These are phyloP conservation scores for Dactylellina cionopaga DNA, from an alignment of 2,329 filamentous ascomycete genomes.

Conservation along the genomic window DNA sequence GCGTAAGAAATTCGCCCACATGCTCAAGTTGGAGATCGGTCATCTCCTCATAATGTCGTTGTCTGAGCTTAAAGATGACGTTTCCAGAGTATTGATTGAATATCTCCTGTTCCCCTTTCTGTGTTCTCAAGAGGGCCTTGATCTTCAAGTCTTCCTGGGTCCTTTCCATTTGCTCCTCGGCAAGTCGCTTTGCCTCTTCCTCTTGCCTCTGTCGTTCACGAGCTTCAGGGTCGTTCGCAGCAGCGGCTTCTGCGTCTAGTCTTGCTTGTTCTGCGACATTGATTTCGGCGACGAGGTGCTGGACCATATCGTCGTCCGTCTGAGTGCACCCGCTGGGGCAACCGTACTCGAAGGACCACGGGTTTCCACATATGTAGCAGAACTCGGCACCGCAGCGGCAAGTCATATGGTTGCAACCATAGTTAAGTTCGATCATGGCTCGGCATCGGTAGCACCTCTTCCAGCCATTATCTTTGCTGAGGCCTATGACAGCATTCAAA, in stretches of 20 bases:
- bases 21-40: constrained; percentile 48
- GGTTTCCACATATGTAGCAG: constrained; percentile 83
- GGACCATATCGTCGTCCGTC: constrained; percentile 25
- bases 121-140: constrained; percentile 33
- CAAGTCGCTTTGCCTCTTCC: constrained; percentile 9
- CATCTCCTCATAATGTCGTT: constrained; percentile 50
- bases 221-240: constrained; percentile 7
- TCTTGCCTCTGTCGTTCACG: constrained; percentile 18
- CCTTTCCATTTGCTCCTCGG: constrained; percentile 16
- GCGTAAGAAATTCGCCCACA: constrained; percentile 40
- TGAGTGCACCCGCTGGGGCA: constrained; percentile 40
- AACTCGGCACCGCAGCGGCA: constrained; percentile 85
- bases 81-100: constrained; percentile 27
- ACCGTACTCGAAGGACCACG: constrained; percentile 67
- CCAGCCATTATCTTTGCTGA: constrained; percentile 76
- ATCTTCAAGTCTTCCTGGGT: constrained; percentile 32
- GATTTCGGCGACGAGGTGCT: constrained; percentile 27
- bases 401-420: constrained; percentile 88
- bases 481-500: constrained; percentile 64
- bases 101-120: constrained; percentile 33
- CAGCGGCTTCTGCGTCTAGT: constrained; percentile 7
- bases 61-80: constrained; percentile 39
- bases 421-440: constrained; percentile 78
- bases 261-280: constrained; percentile 11
- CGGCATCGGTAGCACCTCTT: constrained; percentile 79